Conservation (phyloP, 1,284 basidiomycete genomes). For the Fistulina hepatica region DNA sequence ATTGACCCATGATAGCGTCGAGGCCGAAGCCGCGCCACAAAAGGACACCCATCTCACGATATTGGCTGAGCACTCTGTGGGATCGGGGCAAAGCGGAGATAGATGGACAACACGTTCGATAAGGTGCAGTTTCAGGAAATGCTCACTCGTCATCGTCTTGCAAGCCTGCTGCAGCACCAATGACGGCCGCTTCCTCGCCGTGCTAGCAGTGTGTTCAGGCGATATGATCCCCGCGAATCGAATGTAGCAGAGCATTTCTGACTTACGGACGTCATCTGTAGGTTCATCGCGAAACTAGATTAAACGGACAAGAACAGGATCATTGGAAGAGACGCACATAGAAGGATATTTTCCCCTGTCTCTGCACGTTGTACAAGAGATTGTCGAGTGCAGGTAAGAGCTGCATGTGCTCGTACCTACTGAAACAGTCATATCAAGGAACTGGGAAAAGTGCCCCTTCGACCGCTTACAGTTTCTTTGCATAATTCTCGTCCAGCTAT, state of each 20-base stretch:
- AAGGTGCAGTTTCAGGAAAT: slow-evolving; percentile 12
- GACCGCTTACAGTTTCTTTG: slow-evolving; percentile 51
- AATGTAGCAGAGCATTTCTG: no score
- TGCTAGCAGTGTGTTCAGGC: slow-evolving; percentile 33
- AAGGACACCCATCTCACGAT: slow-evolving; percentile 85
- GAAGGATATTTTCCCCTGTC: slow-evolving; percentile 91
- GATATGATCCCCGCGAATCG: neutral
- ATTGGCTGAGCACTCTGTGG: slow-evolving; percentile 65
- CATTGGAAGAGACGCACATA: slow-evolving; percentile 47
- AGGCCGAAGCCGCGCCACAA: slow-evolving; percentile 78
- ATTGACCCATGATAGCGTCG: slow-evolving; percentile 74
- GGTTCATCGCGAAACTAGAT: slow-evolving; percentile 11
- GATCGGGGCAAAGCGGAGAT: no score
- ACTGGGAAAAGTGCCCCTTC: neutral
- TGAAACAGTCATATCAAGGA: neutral
- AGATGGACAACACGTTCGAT: neutral
- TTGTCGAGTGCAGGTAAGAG: slow-evolving; percentile 81
- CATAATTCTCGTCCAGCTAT: slow-evolving; percentile 63
- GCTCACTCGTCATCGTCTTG: slow-evolving; percentile 77
- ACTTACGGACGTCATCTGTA: slow-evolving; percentile 75
- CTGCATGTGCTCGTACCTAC: slow-evolving; percentile 73
- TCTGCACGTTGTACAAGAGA: slow-evolving; percentile 82
- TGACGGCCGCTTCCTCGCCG: slow-evolving; percentile 87
- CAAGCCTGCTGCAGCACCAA: slow-evolving; percentile 83
- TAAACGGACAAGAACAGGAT: neutral